Evolutionary conservation across 1,284 basidiomycete genomes (phyloP), one percentile per base, ranked within the genome.

Genomic region (Cutaneotrichosporon curvatum): DNA sequence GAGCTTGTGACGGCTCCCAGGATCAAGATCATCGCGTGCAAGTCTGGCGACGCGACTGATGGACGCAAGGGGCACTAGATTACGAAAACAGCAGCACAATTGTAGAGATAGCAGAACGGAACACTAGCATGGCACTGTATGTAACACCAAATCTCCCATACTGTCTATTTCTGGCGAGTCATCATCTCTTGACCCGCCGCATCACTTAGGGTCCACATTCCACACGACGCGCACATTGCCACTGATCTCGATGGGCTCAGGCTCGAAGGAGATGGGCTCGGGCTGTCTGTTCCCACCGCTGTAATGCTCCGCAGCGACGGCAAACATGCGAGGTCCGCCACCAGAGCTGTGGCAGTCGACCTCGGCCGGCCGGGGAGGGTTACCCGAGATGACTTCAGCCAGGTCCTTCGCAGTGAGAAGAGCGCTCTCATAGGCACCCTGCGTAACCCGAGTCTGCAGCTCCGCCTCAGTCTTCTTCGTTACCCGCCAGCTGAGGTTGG

Each of bases 11-110:
- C 74, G 11, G 81, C 85, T 2, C 77, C 78, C 35, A 83, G 85
- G 70, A 86, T 92, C 72, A 94, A 94, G 76, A 95, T 95, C 50
- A 88, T 95, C 56, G 90, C 91, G 4, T 94, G 90, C 76, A 95
- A 94, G 78, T 87, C 85, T 61, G 87, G 85, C 22, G 87, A 90
- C 56, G 83, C 87, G 43, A 86, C 87, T 58, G 68, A 71, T 30
- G 61, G 57, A n/a, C 59, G 63, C 47, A 66, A 65, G 48, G 55
- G 51, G 16, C 45, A 47, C 39, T 50, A 36, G 25, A 28, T 28
- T 7, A 42, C n/a, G 38, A 31, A 33, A 8, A 18, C 10, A 31
- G 34, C 22, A 32, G 28, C 37, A 34, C 34, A 40, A 46, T 35
- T 30, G n/a, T 39, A 42, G 25, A 32, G 25, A 40, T 28, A 40